Conservation (phyloP, 495 filamentous ascomycete genomes). For the Lindgomyces ingoldianus region DNA sequence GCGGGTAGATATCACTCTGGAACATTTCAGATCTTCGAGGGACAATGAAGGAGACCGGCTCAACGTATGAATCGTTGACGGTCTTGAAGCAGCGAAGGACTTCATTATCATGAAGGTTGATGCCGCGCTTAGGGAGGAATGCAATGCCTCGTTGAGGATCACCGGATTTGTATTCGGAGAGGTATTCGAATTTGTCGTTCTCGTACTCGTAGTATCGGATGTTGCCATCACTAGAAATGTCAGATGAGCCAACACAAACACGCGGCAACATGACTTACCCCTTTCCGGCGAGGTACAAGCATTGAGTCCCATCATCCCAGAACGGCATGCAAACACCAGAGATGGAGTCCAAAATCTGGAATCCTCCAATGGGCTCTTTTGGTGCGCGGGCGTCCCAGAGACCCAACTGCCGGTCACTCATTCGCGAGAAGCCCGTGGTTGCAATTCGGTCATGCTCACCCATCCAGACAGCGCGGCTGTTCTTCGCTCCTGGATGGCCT, state of each 20-base stretch:
- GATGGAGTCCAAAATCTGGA: conserved; percentile 84
- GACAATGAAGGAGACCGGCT: conserved; percentile 96
- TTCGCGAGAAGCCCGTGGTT: conserved; percentile 94
- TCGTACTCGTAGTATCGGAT: conserved; percentile 98
- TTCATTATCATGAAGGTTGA: conserved; percentile 96
- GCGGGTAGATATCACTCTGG: conserved; percentile 95
- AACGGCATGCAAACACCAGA: conserved; percentile 99
- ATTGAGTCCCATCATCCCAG: conserved; percentile 96
- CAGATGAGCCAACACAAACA: conserved; percentile 24
- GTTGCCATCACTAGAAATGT: conserved; percentile 77
- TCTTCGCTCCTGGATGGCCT: conserved; percentile 92
- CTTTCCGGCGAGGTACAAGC: conserved; percentile 91
- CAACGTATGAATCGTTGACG: conserved; percentile 88
- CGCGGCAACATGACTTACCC: conserved; percentile 61
- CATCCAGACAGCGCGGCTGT: conserved; percentile 93
- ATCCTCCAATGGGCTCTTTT: conserved; percentile 80
- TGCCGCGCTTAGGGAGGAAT: conserved; percentile 91
- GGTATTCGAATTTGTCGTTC: conserved; percentile 94
- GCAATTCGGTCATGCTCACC: conserved; percentile 92
- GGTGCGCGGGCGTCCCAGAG: conserved; percentile 89
- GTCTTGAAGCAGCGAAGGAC: conserved; percentile 96
- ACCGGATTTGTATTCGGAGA: conserved; percentile 91
- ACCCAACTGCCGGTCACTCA: conserved; percentile 95
- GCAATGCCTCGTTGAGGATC: conserved; percentile 95
- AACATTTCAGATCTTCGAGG: conserved; percentile 94